Evolutionary conservation across 208 protist genomes (phyloP).

Genomic region (Naegleria gruberi): DNA sequence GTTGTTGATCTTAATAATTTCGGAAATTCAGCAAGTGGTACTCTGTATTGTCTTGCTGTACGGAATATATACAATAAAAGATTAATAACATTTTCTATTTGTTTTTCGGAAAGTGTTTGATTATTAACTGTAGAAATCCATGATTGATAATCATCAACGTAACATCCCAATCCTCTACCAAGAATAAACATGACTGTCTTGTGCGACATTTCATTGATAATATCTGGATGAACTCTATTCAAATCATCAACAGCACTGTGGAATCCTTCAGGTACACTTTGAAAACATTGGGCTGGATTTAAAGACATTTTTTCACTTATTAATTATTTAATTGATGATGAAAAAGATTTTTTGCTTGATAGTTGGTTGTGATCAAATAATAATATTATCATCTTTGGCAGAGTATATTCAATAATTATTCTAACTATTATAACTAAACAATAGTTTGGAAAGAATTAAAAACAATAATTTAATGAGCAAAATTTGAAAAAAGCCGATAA

Average conservation of each 20-base stretch:
- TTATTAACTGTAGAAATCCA: not conserved
- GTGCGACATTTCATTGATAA: not conserved
- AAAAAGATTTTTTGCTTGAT: not conserved
- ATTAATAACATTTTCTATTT: not conserved
- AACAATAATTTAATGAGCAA: no score
- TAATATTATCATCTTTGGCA: no score
- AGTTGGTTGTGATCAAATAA: not conserved
- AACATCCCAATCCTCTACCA: not conserved
- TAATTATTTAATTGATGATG: no score
- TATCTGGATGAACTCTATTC: not conserved
- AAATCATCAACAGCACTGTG: not conserved
- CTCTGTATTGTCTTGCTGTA: not conserved
- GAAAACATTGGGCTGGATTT: not conserved
- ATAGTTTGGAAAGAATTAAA: no score
- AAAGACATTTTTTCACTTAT: no score
- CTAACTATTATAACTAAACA: no score
- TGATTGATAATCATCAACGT: not conserved
- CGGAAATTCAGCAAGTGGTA: not conserved
- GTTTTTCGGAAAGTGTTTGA: not conserved
- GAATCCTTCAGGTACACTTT: not conserved
- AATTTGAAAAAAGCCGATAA: no score
- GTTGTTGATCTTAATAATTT: not conserved
- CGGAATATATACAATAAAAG: not conserved
- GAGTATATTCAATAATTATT: no score
- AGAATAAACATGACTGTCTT: not conserved